Conservation (phyloP, 495 filamentous ascomycete species). For the Collariella sp. region DNA sequence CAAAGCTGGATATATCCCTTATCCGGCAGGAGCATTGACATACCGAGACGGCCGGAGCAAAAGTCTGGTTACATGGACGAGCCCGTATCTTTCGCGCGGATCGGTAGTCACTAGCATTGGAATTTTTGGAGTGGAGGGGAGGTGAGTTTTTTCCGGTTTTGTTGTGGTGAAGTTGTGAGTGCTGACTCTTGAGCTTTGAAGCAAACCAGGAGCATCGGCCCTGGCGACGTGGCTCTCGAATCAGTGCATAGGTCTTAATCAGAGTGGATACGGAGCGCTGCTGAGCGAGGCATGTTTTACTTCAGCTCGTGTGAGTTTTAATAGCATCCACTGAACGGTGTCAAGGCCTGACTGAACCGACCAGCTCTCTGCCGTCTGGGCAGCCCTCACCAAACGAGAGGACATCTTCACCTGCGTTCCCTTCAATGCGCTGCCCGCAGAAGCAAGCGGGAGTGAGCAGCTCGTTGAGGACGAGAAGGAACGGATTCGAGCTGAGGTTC, state of each 20-base stretch:
- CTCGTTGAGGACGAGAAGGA: slow-evolving; percentile 29
- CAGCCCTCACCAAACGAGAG: slow-evolving; percentile 26
- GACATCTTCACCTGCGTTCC: slow-evolving; percentile 35
- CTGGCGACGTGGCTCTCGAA: slow-evolving; percentile 37
- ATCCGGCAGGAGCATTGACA: slow-evolving; percentile 38
- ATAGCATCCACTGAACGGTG: too few relatives aligned
- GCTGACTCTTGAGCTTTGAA: too few relatives aligned
- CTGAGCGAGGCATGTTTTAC: slow-evolving; percentile 33
- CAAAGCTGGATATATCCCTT: slow-evolving; percentile 42
- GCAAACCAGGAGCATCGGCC: slow-evolving; percentile 36
- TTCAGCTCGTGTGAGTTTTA: slow-evolving; percentile 13
- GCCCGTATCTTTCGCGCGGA: slow-evolving; percentile 31
- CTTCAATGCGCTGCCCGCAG: slow-evolving; percentile 35
- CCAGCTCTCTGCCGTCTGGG: slow-evolving; percentile 39
- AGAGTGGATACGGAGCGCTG: slow-evolving; percentile 33
- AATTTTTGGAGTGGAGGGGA: slow-evolving; percentile 15
- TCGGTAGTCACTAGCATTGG: slow-evolving; percentile 31
- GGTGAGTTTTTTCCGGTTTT: neutral
- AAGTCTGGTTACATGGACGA: slow-evolving; percentile 41
- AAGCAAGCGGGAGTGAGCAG: slow-evolving; percentile 20
- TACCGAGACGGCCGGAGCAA: slow-evolving; percentile 40
- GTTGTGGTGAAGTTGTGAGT: too few relatives aligned
- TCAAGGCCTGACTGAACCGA: neutral
- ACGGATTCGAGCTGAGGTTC: slow-evolving; percentile 32
- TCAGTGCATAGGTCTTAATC: slow-evolving; percentile 29